Evolutionary conservation across 345 rosid species (phyloP), one percentile per base, ranked within the genome.

Genomic region (Nephelium lappaceum): DNA sequence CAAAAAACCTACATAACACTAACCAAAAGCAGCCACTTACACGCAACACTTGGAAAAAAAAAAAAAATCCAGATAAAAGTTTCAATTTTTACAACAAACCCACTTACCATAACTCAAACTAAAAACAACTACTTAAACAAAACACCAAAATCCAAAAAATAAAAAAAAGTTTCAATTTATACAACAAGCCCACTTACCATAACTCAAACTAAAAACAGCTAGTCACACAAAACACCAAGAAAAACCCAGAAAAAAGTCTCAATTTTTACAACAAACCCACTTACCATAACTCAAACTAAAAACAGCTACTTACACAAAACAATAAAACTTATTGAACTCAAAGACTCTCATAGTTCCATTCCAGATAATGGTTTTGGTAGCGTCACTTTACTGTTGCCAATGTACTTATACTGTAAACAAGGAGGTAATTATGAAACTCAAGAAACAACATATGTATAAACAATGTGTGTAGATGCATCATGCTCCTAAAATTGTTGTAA

Each of bases 291-390:
- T 5, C 8, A 60, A 12, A 73, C 63, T 5, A 21, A 75, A 63
- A 63, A 64, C 47, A 27, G 38, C 39, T 55, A 67, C 15, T 42
- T 27, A 39, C n/a, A 42, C 53, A 23, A 5, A 73, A 31, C 36
- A 31, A 3, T 2, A 31, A 78, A 95, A 95, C 83, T 93, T 93
- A 3, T 95, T 94, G 4, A 95, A 88, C 87, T 95, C 98, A 49
- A 95, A 93, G 61, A 95, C 98, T 69, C 98, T 97, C 98, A 93
- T 93, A 3, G 98, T 97, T 85, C 98, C 98, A 81, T 95, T 95
- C 98, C 98, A 95, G 45, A 95, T 95, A 31, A 95, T 67, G 45
- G 98, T 91, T 74, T 95, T 85, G 65, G 98, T 89, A 5, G 89
- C 85, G 71, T 91, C 62, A 91, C 83, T 77, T 87, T 88, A 45